phyloP scores from a whole-genome alignment of 1,139 yeast genomes.

The Hanseniaspora uvarum region DNA sequence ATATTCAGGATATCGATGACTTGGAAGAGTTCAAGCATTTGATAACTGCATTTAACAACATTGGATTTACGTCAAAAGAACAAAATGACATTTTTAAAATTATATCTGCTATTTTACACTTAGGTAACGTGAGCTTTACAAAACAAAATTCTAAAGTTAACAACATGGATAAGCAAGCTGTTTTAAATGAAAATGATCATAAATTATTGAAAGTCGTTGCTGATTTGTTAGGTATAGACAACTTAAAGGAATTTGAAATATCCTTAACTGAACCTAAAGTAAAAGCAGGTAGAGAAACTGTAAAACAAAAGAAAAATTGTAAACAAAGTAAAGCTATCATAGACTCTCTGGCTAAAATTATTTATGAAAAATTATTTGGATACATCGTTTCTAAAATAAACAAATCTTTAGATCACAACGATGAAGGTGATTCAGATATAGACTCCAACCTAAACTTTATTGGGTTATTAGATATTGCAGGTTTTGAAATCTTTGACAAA shows the following conservation, averaged over 20 bases:
- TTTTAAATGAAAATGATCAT: slow-evolving; percentile 47
- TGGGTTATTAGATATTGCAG: slow-evolving; percentile 94
- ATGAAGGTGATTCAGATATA: slow-evolving; percentile 17
- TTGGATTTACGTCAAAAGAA: slow-evolving; percentile 57
- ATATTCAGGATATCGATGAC: slow-evolving; percentile 68
- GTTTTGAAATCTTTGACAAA: slow-evolving; percentile 84
- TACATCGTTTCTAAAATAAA: slow-evolving; percentile 70
- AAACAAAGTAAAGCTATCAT: slow-evolving; percentile 70
- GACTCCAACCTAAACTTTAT: slow-evolving; percentile 44
- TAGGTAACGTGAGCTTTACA: slow-evolving; percentile 69
- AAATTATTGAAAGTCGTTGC: slow-evolving; percentile 69
- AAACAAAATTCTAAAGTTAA: not conserved
- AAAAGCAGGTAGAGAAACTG: slow-evolving; percentile 82
- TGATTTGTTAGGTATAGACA: slow-evolving; percentile 60
- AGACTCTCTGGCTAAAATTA: slow-evolving; percentile 77
- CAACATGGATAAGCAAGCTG: slow-evolving; percentile 13
- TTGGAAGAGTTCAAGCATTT: slow-evolving; percentile 52
- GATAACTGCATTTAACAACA: slow-evolving; percentile 55
- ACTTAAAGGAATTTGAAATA: slow-evolving; percentile 41
- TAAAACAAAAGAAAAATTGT: slow-evolving; percentile 69
- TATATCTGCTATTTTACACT: slow-evolving; percentile 66
- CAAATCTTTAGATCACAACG: slow-evolving; percentile 45
- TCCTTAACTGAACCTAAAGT: slow-evolving; percentile 71
- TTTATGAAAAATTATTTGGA: slow-evolving; percentile 78
- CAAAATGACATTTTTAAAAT: slow-evolving; percentile 52